These are phyloP conservation scores for Sarocladium strictum DNA, from an alignment of 2,329 filamentous ascomycete species.

Conservation along the genomic window DNA sequence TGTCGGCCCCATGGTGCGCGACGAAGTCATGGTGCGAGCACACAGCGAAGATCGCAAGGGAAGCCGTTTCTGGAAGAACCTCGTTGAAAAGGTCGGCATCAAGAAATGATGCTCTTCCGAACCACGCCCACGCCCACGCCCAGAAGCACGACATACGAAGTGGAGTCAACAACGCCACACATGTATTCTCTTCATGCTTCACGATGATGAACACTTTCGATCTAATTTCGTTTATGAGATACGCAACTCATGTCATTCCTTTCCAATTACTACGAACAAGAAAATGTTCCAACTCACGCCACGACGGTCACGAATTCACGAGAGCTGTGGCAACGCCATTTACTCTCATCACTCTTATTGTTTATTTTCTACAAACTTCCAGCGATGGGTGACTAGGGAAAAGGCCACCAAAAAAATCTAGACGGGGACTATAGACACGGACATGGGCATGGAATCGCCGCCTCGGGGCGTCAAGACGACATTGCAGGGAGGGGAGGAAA, in stretches of 20 bases:
- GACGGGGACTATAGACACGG: not conserved
- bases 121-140: not conserved
- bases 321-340: not conserved
- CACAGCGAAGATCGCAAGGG: conserved; percentile 38
- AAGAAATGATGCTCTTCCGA: conserved; percentile 5
- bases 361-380: not conserved
- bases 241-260: conserved; percentile 21
- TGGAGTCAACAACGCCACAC: not conserved
- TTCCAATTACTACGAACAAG: conserved; percentile 11
- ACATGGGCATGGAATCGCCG: not conserved
- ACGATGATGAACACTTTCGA: conserved; percentile 4
- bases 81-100: conserved; percentile 39
- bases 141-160: not conserved
- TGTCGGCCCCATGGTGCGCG: conserved; percentile 80
- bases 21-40: conserved; percentile 45
- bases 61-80: conserved; percentile 41
- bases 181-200: conserved; percentile 11
- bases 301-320: conserved; percentile 7
- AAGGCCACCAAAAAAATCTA: not conserved
- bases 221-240: conserved; percentile 16
- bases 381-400: not conserved
- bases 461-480: no score
- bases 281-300: conserved; percentile 10
- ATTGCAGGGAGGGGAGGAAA: not conserved
- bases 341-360: not conserved